Conservation (phyloP, 2,329 filamentous ascomycete species). For the Ascochyta clinopodiicola region DNA sequence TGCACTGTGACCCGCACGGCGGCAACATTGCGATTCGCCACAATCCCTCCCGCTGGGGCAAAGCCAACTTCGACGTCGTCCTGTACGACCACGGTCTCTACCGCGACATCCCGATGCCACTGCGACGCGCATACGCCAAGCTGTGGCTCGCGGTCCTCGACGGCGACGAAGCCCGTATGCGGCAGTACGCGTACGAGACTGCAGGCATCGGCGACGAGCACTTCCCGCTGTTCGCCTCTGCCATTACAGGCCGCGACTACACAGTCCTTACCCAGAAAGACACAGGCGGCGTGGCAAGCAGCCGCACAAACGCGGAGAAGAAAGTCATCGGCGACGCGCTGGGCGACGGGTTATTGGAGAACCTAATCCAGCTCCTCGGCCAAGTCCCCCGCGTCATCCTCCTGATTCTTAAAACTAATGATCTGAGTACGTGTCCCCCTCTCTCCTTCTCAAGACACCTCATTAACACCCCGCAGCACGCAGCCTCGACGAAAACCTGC, state of each 20-base stretch:
- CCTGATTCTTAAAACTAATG: conserved; percentile 96
- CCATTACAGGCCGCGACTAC: conserved; percentile 94
- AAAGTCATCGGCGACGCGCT: conserved; percentile 83
- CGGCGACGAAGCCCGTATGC: conserved; percentile 84
- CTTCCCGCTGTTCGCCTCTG: conserved; percentile 93
- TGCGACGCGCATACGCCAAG: conserved; percentile 90
- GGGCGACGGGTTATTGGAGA: conserved; percentile 85
- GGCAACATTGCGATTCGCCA: conserved; percentile 93
- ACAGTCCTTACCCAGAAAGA: conserved; percentile 68
- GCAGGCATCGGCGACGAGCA: conserved; percentile 87
- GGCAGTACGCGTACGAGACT: conserved; percentile 85
- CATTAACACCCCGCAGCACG: conserved; percentile 60
- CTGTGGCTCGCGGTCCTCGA: conserved; percentile 97
- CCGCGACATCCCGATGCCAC: conserved; percentile 79
- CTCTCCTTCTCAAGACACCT: neutral
- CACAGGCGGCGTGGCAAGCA: conserved; percentile 52
- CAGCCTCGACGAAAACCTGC: conserved; percentile 88
- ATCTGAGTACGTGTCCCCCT: conserved; percentile 68
- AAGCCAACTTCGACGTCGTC: conserved; percentile 88
- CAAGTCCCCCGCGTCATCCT: conserved; percentile 91
- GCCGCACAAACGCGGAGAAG: conserved; percentile 78
- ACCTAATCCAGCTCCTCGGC: conserved; percentile 86
- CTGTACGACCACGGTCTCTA: conserved; percentile 98
- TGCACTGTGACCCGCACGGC: conserved; percentile 97
- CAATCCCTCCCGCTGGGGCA: conserved; percentile 65